phyloP scores from a whole-genome alignment of 2,329 filamentous ascomycete genomes.

The Purpureocillium lavendulum region DNA sequence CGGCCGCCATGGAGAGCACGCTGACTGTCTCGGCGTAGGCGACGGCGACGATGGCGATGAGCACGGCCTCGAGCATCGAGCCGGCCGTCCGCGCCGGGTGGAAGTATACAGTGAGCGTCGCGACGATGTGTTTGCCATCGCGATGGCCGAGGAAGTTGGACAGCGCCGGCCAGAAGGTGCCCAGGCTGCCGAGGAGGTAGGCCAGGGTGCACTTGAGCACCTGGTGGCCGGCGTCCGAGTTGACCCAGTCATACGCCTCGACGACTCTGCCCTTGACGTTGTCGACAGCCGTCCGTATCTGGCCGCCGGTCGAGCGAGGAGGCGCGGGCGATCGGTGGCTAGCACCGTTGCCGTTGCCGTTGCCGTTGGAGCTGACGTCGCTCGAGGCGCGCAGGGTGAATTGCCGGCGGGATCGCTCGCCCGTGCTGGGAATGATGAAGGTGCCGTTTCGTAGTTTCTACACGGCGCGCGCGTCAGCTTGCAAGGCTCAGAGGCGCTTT shows the following conservation, averaged over 20 bases:
- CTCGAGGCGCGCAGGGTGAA: conserved; percentile 62
- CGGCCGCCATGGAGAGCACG: conserved; percentile 80
- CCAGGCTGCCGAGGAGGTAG: conserved; percentile 78
- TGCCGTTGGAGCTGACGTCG: conserved; percentile 17
- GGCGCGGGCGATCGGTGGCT: too few relatives aligned
- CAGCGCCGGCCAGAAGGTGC: conserved; percentile 70
- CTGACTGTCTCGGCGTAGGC: conserved; percentile 62
- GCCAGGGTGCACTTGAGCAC: conserved; percentile 88
- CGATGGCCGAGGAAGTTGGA: conserved; percentile 69
- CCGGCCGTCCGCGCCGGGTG: conserved; percentile 80
- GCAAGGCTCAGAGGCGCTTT: not conserved
- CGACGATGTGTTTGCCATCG: conserved; percentile 90
- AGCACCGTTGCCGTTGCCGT: conserved; percentile 1
- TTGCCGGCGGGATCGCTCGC: conserved; percentile 71
- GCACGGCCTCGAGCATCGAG: conserved; percentile 79
- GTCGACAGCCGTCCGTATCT: conserved; percentile 6
- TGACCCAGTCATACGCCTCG: conserved; percentile 49
- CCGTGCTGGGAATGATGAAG: conserved; percentile 78
- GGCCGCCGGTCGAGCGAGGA: conserved; percentile 8
- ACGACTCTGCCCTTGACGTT: conserved; percentile 22
- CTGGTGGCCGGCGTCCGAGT: conserved; percentile 66
- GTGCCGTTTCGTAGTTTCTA: conserved; percentile 76
- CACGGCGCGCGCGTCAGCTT: conserved; percentile 1
- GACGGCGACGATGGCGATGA: conserved; percentile 71
- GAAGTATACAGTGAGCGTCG: conserved; percentile 91